These are phyloP conservation scores for Cladobotryum mycophilum DNA, from an alignment of 2,329 filamentous ascomycete genomes.

Conservation along the genomic window DNA sequence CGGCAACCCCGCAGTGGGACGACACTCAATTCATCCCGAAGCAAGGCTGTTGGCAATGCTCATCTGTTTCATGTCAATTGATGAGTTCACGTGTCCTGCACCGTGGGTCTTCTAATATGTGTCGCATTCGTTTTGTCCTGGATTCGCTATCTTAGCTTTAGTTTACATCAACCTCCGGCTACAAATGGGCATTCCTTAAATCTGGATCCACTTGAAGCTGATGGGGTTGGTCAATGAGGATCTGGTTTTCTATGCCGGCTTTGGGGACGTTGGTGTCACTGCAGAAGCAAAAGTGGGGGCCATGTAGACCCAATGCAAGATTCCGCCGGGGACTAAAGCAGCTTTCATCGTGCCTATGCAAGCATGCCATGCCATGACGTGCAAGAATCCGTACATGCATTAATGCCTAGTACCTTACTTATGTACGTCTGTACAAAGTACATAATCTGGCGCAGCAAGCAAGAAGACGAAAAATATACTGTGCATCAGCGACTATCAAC, in stretches of 20 bases:
- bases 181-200: not conserved
- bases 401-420: too few relatives aligned
- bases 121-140: too few relatives aligned
- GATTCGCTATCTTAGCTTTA: not conserved
- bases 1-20: constrained; percentile 4
- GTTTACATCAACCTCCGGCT: not conserved
- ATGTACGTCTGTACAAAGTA: too few relatives aligned
- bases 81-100: too few relatives aligned
- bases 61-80: too few relatives aligned
- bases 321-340: constrained; percentile 19
- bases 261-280: constrained; percentile 11
- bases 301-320: constrained; percentile 23
- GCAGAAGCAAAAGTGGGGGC: constrained; percentile 11
- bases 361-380: constrained; percentile 7
- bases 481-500: too few relatives aligned
- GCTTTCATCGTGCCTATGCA: constrained; percentile 12
- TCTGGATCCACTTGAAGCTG: not conserved
- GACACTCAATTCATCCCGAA: not conserved
- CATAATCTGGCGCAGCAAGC: not conserved
- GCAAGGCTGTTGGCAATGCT: not conserved
- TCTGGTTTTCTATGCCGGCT: constrained; percentile 10
- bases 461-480: too few relatives aligned
- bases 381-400: constrained; percentile 9
- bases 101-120: too few relatives aligned
- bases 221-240: constrained; percentile 3